phyloP scores from a whole-genome alignment of 306 rosid species.

The Datisca glomerata region DNA sequence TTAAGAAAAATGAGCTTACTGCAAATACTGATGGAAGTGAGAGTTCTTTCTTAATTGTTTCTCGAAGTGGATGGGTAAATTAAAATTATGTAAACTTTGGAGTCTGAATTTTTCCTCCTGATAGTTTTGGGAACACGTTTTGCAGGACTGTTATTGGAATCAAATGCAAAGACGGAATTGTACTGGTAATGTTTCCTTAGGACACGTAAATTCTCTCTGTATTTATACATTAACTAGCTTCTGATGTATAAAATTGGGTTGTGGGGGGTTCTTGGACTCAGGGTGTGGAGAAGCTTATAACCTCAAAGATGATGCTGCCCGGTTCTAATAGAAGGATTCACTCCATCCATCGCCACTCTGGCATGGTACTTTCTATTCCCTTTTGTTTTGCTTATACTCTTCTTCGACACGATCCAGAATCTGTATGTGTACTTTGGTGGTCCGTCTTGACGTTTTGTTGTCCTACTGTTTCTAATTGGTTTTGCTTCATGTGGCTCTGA shows the following conservation, averaged over 20 bases:
- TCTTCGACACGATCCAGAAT: background rate
- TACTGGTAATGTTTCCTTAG: constrained; percentile 36
- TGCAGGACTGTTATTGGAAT: constrained; percentile 95
- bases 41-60: background rate
- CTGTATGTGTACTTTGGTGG: too few relatives aligned
- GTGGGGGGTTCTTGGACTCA: constrained; percentile 18
- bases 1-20: background rate
- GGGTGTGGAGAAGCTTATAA: constrained; percentile 95
- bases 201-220: background rate
- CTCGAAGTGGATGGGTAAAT: background rate
- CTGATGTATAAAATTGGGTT: constrained; percentile 1
- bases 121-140: constrained; percentile 4
- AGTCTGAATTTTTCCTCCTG: background rate
- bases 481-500: too few relatives aligned
- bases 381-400: background rate
- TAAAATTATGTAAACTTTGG: background rate
- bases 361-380: constrained; percentile 50
- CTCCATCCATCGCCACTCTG: constrained; percentile 83
- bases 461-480: too few relatives aligned
- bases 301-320: constrained; percentile 95
- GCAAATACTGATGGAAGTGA: background rate
- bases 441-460: too few relatives aligned
- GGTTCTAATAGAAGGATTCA: constrained; percentile 97
- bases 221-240: background rate
- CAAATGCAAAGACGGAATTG: constrained; percentile 93